Base-by-base conservation (phyloP, 805 yeast species). In the Pichia gijzeniarum region DNA sequence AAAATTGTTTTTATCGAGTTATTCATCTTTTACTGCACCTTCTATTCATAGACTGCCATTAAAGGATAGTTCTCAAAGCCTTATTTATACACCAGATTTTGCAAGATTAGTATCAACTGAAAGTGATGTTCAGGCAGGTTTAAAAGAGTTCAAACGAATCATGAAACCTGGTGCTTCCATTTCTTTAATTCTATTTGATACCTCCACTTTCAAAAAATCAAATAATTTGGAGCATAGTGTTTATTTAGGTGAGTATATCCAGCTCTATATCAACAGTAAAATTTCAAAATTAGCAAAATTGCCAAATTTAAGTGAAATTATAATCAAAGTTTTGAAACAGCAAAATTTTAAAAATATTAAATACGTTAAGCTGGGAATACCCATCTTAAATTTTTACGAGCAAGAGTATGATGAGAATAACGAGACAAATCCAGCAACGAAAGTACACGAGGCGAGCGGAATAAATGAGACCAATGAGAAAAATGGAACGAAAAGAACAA, bases 1-100 rank as follows among this genome's bases (percentile, higher is more conserved):
- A 32, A 48, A 41, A 27, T 27, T 25, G 3, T 61, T 63, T 40
- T 44, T 63, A 41, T 27, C 45, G n/a, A 42, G 56, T 19, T 66
- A 63, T 40, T 61, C 69, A 1, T 60, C 65, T 7, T 62, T 64
- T 47, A 56, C 65, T 3, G 56, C 65, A 3, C 50, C 56, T 1
- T 44, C 58, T 4, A 44, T 58, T 17, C 38, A 53, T 5, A 33
- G 40, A 2, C 34, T 66, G 8, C 70, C 70, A 27, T 44, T 66
- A 18, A 41, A 40, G 13, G 55, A 53, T 34, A 36, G 48, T 16
- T 46, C 64, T 4, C 69, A 64, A 49, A 49, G 58, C 6, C 57
- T 61, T 25, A 38, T 66, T 3, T 43, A 50, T 31, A 53, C 57
- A 42, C 58, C 63, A 1, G 69, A 64, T 47, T 51, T 62, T 12